Evolutionary conservation across 805 yeast genomes (phyloP), one percentile per base, ranked within the genome.

Genomic region (Candida oleophila): DNA sequence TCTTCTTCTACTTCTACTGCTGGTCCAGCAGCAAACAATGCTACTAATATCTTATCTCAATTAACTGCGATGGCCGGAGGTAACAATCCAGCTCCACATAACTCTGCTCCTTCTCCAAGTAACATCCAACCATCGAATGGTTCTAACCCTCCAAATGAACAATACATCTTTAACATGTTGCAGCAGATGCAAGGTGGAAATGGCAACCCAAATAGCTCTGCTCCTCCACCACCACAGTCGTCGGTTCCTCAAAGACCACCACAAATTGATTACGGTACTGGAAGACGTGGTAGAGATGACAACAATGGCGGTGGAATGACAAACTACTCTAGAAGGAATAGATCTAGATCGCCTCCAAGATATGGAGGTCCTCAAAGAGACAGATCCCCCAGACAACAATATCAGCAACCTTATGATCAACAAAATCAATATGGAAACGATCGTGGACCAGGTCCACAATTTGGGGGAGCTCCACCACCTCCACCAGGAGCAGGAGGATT

Each of bases 301-400:
- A 53, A 54, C 41, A 25, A 25, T 25, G 56, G 55, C 37, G 51
- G 62, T 42, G 59, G 55, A 34, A 51, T 59, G 33, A 60, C 64
- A 15, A 64, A 63, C 14, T 73, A 74, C 46, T 68, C 74, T 5
- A 71, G 82, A 65, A 72, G 81, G 62, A 71, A 69, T 50, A 73
- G 85, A 59, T 78, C 81, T 2, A 66, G 82, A 56, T 79, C 83
- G 15, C 83, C 83, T n/a, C 56, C 53, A 21, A 62, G 69, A 49
- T 49, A 35, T 35, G 56, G 57, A 36, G 50, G 52, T 22, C 39
- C 34, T 3, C 47, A 51, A 37, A 52, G 63, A 45, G 65, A 59
- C 11, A 56, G 68, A 49, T 63, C 68, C 8, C 71, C 71, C 60
- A 43, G 56, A 38, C 49, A 49, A 45, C 45, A 49, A 44, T 46